Conservation (phyloP, 306 rosid genomes). For the Cucurbita maxima region DNA sequence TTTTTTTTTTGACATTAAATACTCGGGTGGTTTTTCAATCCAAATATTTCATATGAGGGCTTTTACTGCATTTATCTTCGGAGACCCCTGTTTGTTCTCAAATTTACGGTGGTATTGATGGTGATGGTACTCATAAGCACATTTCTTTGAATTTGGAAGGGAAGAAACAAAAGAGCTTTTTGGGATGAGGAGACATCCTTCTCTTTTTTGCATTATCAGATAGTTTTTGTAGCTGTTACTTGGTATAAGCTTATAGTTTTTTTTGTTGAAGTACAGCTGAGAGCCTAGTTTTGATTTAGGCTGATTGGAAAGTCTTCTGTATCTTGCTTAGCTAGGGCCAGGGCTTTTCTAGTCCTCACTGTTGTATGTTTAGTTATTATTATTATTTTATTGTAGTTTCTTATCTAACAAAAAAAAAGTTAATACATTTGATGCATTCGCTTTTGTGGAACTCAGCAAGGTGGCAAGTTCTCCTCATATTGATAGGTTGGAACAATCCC, state of each 20-base stretch:
- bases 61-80: not conserved
- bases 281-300: not conserved
- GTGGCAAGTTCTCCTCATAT: constrained; percentile 40
- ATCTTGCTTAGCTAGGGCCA: not conserved
- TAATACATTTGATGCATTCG: constrained; percentile 3
- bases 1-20: not conserved
- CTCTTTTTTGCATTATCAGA: not conserved
- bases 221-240: not conserved
- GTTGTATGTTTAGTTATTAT: not conserved
- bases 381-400: not conserved
- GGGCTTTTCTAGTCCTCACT: not conserved
- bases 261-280: not conserved
- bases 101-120: not conserved
- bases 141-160: not conserved
- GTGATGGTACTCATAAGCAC: not conserved
- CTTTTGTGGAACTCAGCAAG: constrained; percentile 39
- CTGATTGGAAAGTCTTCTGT: not conserved
- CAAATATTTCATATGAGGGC: not conserved
- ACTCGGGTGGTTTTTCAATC: not conserved
- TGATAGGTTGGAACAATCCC: constrained; percentile 33
- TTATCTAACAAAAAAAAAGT: not conserved
- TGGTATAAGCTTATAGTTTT: not conserved
- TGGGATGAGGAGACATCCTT: not conserved
- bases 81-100: not conserved
- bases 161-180: not conserved